Base-by-base conservation (phyloP, 2,329 filamentous ascomycete species). In the Diplodia corticola region DNA sequence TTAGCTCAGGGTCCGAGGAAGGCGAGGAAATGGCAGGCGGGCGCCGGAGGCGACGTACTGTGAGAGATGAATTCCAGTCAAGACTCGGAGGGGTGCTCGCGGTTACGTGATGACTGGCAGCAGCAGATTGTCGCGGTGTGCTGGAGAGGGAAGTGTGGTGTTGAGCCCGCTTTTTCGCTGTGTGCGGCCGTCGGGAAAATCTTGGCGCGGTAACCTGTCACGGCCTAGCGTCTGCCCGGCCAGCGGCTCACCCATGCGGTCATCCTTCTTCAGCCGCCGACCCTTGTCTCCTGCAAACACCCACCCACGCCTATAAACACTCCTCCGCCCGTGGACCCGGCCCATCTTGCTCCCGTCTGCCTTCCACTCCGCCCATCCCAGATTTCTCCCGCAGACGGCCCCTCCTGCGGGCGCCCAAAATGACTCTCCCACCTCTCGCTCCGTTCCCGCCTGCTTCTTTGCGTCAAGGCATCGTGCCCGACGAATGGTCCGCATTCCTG, bases 401-500 rank as follows among this genome's bases (percentile, higher is more conserved):
- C 13, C 48, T 49, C 44, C 57, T 44, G 20, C 40, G 44, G 40
- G n/a, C 44, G 30, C 15, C 17, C 12, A 60, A 64, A 51, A 82
- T 82, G 77, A 74, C 80, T 64, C 80, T 93, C 57, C 92, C 92
- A 49, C 84, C 88, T 37, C 84, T 97, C 77, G 92, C 90, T 66
- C 86, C 90, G 22, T 93, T 95, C 72, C 94, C 93, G 20, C 85
- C 89, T 68, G 80, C 85, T 37, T 80, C 82, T 65, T 88, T 92
- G 80, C 88, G 88, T 73, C 84, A 85, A 70, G 85, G 85, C 70
- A 85, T 97, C 67, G 82, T 84, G 46, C 79, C 87, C 3, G 79
- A 84, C 60, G 91, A 97, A 78, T 97, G 93, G 93, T 84, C 89
- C 69, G 83, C 86, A 35, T 92, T 90, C 75, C 80, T 96, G 54